Evolutionary conservation across 306 rosid genomes (phyloP).

Genomic region (Canavalia ensiformis): DNA sequence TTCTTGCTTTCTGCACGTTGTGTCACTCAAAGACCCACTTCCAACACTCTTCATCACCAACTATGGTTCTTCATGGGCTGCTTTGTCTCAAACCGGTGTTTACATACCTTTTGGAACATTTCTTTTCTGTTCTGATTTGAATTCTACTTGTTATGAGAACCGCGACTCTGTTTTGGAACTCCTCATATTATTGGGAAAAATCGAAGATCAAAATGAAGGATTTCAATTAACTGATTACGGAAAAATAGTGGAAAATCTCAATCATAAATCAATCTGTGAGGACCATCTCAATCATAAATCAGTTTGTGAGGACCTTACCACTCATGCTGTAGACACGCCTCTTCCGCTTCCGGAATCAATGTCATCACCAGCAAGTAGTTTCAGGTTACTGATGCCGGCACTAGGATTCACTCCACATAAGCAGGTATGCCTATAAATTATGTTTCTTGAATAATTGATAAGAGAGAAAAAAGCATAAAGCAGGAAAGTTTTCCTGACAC

Average conservation of each 20-base stretch:
- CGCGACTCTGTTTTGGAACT: slow-evolving; percentile 46
- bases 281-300: slow-evolving; percentile 43
- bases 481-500: too few species aligned
- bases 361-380: slow-evolving; percentile 42
- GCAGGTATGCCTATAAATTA: slow-evolving; percentile 51
- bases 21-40: slow-evolving; percentile 57
- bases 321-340: not conserved
- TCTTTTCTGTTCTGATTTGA: slow-evolving; percentile 55
- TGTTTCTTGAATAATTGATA: not conserved
- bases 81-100: not conserved
- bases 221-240: slow-evolving; percentile 42
- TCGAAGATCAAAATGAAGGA: slow-evolving; percentile 16
- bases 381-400: slow-evolving; percentile 54
- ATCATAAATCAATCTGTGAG: not conserved
- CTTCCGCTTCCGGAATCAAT: not conserved
- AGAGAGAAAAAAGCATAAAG: too few species aligned
- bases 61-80: not conserved
- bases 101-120: slow-evolving; percentile 74
- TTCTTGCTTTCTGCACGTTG: slow-evolving; percentile 73
- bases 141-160: slow-evolving; percentile 57
- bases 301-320: not conserved
- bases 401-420: slow-evolving; percentile 43
- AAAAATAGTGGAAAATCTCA: slow-evolving; percentile 48
- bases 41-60: slow-evolving; percentile 44
- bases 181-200: slow-evolving; percentile 32